These are phyloP conservation scores for Cymbidium sinense DNA, from an alignment of 106 monocot species.

Conservation along the genomic window DNA sequence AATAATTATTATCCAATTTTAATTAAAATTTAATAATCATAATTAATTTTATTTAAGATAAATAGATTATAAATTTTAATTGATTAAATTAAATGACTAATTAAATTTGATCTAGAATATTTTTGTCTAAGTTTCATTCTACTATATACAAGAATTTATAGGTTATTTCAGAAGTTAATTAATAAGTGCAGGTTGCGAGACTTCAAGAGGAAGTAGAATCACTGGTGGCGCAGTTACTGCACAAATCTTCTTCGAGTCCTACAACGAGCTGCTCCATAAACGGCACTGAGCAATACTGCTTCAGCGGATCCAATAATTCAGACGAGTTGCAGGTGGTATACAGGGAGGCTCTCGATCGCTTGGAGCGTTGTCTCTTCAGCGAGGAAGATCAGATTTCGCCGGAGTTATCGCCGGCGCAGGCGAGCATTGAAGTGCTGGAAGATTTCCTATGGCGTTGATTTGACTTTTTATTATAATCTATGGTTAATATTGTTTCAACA, in stretches of 20 bases:
- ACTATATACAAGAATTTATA: not conserved
- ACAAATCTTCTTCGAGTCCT: not conserved
- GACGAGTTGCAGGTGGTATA: not conserved
- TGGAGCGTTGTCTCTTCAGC: constrained; percentile 4
- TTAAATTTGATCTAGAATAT: too few relatives aligned
- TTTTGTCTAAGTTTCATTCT: too few relatives aligned
- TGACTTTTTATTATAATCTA: not conserved
- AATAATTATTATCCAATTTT: too few relatives aligned
- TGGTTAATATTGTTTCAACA: not conserved
- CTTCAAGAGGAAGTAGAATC: constrained; percentile 9
- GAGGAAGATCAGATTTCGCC: constrained; percentile 1
- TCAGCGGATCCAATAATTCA: not conserved
- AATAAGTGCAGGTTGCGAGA: not conserved
- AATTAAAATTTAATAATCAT: too few relatives aligned
- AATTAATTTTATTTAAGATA: too few relatives aligned
- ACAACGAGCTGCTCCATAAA: not conserved
- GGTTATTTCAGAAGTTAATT: not conserved
- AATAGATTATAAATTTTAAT: too few relatives aligned
- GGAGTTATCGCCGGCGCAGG: not conserved
- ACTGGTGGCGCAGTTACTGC: not conserved
- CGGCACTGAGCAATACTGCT: not conserved
- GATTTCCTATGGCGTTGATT: constrained; percentile 1
- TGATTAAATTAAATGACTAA: too few relatives aligned
- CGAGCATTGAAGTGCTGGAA: not conserved
- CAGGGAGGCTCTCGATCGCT: not conserved